phyloP scores from a whole-genome alignment of 2,329 filamentous ascomycete species.

The Stemphylium vesicarium region DNA sequence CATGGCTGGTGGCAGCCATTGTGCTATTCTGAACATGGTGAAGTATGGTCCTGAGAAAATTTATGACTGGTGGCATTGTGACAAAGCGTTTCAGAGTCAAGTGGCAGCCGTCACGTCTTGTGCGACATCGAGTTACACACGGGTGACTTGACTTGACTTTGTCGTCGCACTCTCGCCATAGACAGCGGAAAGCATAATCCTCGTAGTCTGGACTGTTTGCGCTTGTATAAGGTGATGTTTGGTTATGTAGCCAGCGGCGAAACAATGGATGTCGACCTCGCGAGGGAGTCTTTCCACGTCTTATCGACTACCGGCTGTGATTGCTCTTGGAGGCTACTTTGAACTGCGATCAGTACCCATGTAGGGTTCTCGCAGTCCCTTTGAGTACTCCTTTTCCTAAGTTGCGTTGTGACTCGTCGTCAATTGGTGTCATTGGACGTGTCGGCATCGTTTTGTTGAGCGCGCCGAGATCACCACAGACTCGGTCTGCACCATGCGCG shows the following conservation, averaged over 20 bases:
- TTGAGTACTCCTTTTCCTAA: slow-evolving; percentile 32
- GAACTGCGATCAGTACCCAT: slow-evolving; percentile 37
- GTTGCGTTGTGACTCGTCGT: not conserved
- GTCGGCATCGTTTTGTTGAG: not conserved
- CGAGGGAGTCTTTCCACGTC: slow-evolving; percentile 22
- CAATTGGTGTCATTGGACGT: not conserved
- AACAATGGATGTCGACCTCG: slow-evolving; percentile 24
- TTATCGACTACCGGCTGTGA: slow-evolving; percentile 17
- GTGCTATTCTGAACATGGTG: no score
- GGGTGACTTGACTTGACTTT: no score
- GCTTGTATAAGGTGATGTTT: not conserved
- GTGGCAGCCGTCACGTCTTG: no score
- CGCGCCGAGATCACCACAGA: not conserved
- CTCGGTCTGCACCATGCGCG: not conserved
- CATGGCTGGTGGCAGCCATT: no score
- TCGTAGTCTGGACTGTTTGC: no score
- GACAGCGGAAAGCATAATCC: no score
- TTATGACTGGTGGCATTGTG: no score
- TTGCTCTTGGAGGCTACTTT: slow-evolving; percentile 38
- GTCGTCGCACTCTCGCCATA: no score
- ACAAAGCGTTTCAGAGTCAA: no score
- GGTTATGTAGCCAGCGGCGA: slow-evolving; percentile 23
- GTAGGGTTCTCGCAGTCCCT: slow-evolving; percentile 37
- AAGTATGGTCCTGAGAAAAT: no score
- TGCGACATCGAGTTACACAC: no score